These are phyloP conservation scores for Opeltia flavorubescens DNA, from an alignment of 495 filamentous ascomycete species.

Conservation along the genomic window DNA sequence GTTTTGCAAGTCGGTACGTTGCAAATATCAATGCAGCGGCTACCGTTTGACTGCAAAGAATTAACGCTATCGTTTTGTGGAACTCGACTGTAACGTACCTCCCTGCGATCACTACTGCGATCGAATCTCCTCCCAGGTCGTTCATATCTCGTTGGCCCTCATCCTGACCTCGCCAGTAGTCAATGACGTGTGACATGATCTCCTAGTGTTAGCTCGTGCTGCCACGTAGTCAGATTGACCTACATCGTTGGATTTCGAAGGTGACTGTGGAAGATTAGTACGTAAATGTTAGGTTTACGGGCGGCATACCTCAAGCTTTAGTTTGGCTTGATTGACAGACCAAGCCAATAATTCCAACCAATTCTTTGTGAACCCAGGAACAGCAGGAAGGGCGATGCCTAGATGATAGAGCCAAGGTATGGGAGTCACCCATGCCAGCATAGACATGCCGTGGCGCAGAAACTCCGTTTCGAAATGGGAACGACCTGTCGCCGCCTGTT, in stretches of 20 bases:
- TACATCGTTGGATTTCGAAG: no score
- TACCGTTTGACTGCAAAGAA: no score
- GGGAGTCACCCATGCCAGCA: constrained; percentile 18
- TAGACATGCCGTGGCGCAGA: constrained; percentile 3
- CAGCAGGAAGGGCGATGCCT: constrained; percentile 7
- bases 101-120: constrained; percentile 25
- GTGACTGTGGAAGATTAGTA: no score
- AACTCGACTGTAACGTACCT: constrained; percentile 31
- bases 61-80: no score
- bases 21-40: constrained; percentile 24
- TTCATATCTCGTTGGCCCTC: constrained; percentile 6
- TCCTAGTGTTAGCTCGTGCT: no score
- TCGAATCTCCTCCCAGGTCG: constrained; percentile 18
- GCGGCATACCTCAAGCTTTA: constrained; percentile 5
- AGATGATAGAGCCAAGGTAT: constrained; percentile 14
- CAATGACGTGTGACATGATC: no score
- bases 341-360: constrained; percentile 10
- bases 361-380: constrained; percentile 2
- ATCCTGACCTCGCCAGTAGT: constrained; percentile 12
- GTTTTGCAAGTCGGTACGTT: constrained; percentile 19
- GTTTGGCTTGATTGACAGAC: constrained; percentile 11
- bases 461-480: constrained; percentile 18
- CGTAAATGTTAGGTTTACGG: constrained; percentile 15
- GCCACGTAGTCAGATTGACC: no score
- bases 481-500: constrained; percentile 22